Base-by-base conservation (phyloP, 2,329 filamentous ascomycete species). In the Penicillium psychrosexuale region DNA sequence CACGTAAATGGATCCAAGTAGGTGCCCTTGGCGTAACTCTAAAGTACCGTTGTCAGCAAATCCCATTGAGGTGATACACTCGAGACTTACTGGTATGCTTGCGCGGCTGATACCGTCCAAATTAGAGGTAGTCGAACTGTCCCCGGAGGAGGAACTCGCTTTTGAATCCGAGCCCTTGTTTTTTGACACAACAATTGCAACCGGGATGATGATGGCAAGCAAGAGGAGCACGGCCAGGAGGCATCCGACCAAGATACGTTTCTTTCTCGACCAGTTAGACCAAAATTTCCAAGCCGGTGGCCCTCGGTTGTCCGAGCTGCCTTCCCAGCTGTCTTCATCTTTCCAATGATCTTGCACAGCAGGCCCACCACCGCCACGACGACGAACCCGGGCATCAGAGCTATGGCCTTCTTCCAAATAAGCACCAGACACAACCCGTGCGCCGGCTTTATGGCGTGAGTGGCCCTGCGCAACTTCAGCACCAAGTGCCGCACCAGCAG, bases 1-100 rank as follows among this genome's bases (percentile, higher is more conserved):
- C 94, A 99, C 2, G 87, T 86, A 72, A 91, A 96, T 0, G 94
- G 94, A 68, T 99, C 92, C 19, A 96, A 80, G 59, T 89, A 87
- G 2, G 88, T 90, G 13, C 86, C 90, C 71, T 84, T 85, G 65
- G 84, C 91, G 58, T 80, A 80, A 53, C 77, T 75, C 56, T 75
- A 31, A 51, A 38, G 22, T 17, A 51, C 7, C 30, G 51, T 8
- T 30, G 44, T 68, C 49, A 65, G 59, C 40, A 48, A 46, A 27
- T 38, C 36, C 24, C 8, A 36, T 17, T 51, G 34, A 38, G 12
- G 9, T 1, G 1, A 0, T 28, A 11, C 6, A 8, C 27, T 24
- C 13, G 17, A 53, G n/a, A 64, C 71, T 58, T 64, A 77, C 75
- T 34, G 89, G 89, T 47, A 90, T 83, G 54, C 79, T 81, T 60